Base-by-base conservation (phyloP, 2,329 filamentous ascomycete species). In the Ophiocordyceps camponoti-floridani region DNA sequence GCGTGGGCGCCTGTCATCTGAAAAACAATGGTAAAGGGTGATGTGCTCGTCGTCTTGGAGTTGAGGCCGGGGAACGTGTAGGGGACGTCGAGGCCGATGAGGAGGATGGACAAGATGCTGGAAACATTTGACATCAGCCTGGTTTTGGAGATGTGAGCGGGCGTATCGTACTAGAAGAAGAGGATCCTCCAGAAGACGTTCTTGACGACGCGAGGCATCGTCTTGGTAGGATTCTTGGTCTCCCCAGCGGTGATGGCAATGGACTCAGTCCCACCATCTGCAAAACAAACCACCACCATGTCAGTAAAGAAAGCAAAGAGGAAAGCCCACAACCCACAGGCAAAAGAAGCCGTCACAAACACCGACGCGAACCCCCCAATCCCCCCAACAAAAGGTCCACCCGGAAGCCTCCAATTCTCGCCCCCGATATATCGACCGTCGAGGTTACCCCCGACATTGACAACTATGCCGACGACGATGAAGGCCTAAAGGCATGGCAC, bases 161-260 rank as follows among this genome's bases (percentile, higher is more conserved):
- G 19, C 19, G 12, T 7, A 6, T 40, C 57, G 1, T 51, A 60
- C 58, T 63, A 63, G 57, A 76, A 75, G 9, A 75, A 62, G 4
- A 75, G 48, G 44, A 77, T 76, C 5, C 76, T 69, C 73, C 73
- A 79, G 53, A 79, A 79, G 37, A 79, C 75, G 45, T 80, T 79
- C 50, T 74, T 74, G 41, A 81, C 73, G 3, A 79, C 77, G 3
- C 68, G 67, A 1, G 78, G 78, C 31, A 82, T 61, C 46, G 69
- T 79, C 49, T 67, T 69, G 16, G 72, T 66, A 0, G 78, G 77
- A 50, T 80, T 67, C 50, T 72, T 74, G 2, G 77, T 80, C 56
- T 82, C 77, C 40, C 77, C 77, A 1, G 77, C 77, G 0, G 77
- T 79, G 46, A 81, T 76, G 43, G 75, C 76, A 43, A 81, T 78